Percentiles rank a stretch among this genome's conserved stretches.
These are phyloP conservation scores for Xylaria sp. DNA, from an alignment of 2,329 filamentous ascomycete species.

Conservation along the genomic window DNA sequence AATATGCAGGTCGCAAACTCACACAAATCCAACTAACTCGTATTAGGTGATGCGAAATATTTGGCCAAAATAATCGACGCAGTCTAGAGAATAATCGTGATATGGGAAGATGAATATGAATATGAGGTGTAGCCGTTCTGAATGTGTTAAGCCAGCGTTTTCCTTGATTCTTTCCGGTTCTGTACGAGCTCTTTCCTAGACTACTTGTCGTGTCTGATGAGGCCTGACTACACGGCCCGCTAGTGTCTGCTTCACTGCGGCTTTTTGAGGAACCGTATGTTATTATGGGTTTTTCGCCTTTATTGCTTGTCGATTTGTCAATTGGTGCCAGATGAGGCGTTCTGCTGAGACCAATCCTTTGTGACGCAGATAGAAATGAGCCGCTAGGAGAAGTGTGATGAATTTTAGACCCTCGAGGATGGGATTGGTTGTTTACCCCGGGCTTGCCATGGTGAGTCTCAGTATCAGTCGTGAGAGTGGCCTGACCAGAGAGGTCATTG, in stretches of 20 bases:
- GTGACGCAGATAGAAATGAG: not conserved
- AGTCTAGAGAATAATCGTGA: not conserved
- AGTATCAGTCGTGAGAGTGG: not conserved
- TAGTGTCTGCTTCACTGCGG: not conserved
- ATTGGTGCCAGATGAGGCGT: no score
- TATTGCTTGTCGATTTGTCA: not conserved
- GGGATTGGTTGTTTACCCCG: not conserved
- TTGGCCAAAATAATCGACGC: slow-evolving; percentile 9
- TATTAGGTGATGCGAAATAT: not conserved
- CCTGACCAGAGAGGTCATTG: not conserved
- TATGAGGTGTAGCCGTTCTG: not conserved
- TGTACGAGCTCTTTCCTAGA: not conserved
- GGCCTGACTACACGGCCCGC: not conserved
- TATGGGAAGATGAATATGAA: not conserved
- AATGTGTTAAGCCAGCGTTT: not conserved
- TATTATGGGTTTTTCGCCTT: not conserved
- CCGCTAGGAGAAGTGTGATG: no score
- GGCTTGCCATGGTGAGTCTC: not conserved
- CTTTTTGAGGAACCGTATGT: not conserved
- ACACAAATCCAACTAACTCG: slow-evolving; percentile 26
- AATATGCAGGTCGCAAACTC: not conserved
- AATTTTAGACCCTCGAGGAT: not conserved
- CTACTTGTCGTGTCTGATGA: not conserved
- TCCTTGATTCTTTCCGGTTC: not conserved
- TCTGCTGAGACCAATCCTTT: not conserved